phyloP scores from a whole-genome alignment of 768 basidiomycete species.

The Mycena vitilis region DNA sequence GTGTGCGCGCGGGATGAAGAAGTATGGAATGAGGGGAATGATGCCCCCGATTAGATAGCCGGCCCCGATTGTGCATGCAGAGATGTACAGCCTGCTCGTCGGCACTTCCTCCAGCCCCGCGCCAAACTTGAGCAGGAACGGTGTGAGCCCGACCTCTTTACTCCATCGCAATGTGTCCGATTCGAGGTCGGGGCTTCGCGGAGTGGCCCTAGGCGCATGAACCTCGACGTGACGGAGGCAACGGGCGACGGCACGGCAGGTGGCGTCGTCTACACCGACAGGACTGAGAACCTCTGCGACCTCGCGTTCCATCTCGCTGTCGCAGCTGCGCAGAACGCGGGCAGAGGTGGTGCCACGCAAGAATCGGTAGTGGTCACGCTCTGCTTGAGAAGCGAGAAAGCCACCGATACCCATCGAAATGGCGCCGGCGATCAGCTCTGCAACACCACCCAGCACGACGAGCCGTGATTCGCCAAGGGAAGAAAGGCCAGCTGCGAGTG shows the following conservation, averaged over 20 bases:
- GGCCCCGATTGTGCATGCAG: constrained; percentile 94
- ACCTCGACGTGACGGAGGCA: constrained; percentile 77
- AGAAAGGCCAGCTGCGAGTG: constrained; percentile 88
- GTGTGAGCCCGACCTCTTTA: constrained; percentile 86
- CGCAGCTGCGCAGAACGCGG: constrained; percentile 88
- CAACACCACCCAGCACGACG: constrained; percentile 95
- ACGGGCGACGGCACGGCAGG: constrained; percentile 83
- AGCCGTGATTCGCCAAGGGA: constrained; percentile 89
- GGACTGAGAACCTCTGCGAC: constrained; percentile 89
- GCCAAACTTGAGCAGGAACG: constrained; percentile 96
- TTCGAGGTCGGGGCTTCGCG: constrained; percentile 51
- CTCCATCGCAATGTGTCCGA: constrained; percentile 76
- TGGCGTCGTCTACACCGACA: constrained; percentile 87
- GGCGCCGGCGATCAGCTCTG: constrained; percentile 96
- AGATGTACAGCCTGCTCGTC: constrained; percentile 83
- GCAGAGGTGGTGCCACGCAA: constrained; percentile 77
- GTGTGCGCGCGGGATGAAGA: constrained; percentile 82
- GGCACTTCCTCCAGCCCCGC: constrained; percentile 95
- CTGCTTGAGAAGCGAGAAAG: constrained; percentile 96
- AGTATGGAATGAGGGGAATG: constrained; percentile 93
- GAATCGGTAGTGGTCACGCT: constrained; percentile 94
- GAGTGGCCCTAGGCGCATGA: constrained; percentile 5
- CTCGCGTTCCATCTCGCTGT: constrained; percentile 96
- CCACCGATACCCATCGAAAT: constrained; percentile 99
- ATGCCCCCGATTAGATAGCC: constrained; percentile 94